Percentiles rank a stretch among this genome's conserved stretches.
These are phyloP conservation scores for Alternaria alternata DNA, from an alignment of 2,329 filamentous ascomycete species.

Conservation along the genomic window DNA sequence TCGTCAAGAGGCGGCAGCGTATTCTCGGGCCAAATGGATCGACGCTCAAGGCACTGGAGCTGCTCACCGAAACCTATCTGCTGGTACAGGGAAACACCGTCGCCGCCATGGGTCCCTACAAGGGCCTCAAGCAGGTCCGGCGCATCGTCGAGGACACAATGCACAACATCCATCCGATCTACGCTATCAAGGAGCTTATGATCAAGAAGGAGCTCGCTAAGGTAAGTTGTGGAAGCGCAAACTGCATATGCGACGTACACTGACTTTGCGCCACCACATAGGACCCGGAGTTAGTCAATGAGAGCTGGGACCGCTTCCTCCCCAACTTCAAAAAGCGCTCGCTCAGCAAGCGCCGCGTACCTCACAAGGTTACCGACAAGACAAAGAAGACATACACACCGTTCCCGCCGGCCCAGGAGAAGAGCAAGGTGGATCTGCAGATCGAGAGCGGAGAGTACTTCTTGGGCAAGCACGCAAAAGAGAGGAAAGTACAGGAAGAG, in stretches of 20 bases:
- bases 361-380: constrained; percentile 91
- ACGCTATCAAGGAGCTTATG: constrained; percentile 96
- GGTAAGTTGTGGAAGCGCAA: neutral
- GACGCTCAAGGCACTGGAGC: constrained; percentile 91
- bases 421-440: constrained; percentile 98
- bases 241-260: neutral
- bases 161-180: constrained; percentile 88
- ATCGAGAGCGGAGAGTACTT: constrained; percentile 99
- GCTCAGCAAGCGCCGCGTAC: constrained; percentile 81
- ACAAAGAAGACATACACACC: constrained; percentile 93
- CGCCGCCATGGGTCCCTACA: constrained; percentile 88
- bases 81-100: constrained; percentile 98
- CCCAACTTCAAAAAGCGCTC: constrained; percentile 97
- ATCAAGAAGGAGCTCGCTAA: constrained; percentile 92
- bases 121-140: constrained; percentile 90
- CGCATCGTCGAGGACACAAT: constrained; percentile 91
- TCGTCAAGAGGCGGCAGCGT: constrained; percentile 91
- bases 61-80: constrained; percentile 87
- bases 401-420: constrained; percentile 95
- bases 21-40: constrained; percentile 91
- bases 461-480: constrained; percentile 89
- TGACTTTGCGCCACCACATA: neutral
- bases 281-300: constrained; percentile 82
- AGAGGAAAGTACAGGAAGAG: constrained; percentile 79
- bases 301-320: constrained; percentile 95